A percentile compares a stretch with the other conserved stretches of the same genome.
Evolutionary conservation across 23 red algal genomes (phyloP).

Genomic region (Cyanidioschyzon merolae): DNA sequence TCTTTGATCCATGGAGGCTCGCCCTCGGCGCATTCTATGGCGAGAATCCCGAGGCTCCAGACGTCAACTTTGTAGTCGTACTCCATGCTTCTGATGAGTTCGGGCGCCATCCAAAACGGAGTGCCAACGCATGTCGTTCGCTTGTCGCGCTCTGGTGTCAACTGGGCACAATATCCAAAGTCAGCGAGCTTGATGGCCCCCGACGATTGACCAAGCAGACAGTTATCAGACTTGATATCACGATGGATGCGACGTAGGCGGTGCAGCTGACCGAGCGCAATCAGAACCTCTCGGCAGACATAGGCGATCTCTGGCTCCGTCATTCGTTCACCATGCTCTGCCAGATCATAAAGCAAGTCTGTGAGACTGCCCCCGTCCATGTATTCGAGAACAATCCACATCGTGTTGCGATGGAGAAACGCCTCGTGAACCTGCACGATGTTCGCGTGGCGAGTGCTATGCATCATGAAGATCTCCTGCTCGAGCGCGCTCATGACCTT

Average conservation of each 20-base stretch:
- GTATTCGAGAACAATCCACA: constrained; percentile 97
- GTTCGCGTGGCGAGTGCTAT: constrained; percentile 62
- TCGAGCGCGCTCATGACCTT: constrained; percentile 58
- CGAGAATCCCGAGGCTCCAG: constrained; percentile 86
- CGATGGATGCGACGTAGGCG: constrained; percentile 74
- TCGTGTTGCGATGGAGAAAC: constrained; percentile 41
- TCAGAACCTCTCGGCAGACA: constrained; percentile 60
- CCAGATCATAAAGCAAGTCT: constrained; percentile 63
- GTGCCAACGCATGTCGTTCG: constrained; percentile 85
- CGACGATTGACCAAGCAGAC: constrained; percentile 34
- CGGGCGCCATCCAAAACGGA: constrained; percentile 99
- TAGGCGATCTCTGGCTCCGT: constrained; percentile 73
- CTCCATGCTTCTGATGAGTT: constrained; percentile 63
- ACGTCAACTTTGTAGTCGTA: constrained; percentile 95
- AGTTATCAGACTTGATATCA: constrained; percentile 91
- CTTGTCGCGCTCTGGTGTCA: constrained; percentile 55
- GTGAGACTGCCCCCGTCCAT: constrained; percentile 81
- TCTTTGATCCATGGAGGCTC: constrained; percentile 68
- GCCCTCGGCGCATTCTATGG: constrained; percentile 94
- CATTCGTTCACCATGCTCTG: constrained; percentile 30
- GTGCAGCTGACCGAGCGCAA: constrained; percentile 77
- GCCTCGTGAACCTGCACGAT: constrained; percentile 61
- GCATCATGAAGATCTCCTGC: constrained; percentile 82
- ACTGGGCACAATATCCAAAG: constrained; percentile 87
- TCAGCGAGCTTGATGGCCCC: constrained; percentile 69